Conservation (phyloP, 192 early-diverging fungal species). For the Entomortierella parvispora region DNA sequence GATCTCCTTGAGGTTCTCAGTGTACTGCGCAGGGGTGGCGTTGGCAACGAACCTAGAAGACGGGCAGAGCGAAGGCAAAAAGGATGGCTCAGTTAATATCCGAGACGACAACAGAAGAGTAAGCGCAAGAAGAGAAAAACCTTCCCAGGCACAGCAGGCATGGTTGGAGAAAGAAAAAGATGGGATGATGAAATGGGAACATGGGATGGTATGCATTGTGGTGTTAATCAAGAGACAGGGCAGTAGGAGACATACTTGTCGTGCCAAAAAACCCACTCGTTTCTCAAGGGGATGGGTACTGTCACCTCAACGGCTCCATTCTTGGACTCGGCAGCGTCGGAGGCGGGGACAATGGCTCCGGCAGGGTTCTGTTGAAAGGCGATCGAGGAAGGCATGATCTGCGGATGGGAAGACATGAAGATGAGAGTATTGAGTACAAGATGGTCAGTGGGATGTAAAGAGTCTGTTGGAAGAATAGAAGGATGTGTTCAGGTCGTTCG, state of each 20-base stretch:
- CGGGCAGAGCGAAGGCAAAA: not conserved
- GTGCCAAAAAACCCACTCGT: constrained; percentile 57
- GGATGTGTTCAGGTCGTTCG: too few relatives aligned
- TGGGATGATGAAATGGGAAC: not conserved
- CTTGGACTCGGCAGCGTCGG: constrained; percentile 43
- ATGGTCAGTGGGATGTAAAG: not conserved
- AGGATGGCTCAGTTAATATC: not conserved
- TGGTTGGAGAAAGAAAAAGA: not conserved
- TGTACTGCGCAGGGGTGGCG: constrained; percentile 58
- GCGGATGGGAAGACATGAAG: not conserved
- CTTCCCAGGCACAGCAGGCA: too few relatives aligned
- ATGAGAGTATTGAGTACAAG: not conserved
- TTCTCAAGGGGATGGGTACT: constrained; percentile 38
- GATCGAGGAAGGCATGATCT: constrained; percentile 48
- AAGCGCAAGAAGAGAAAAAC: not conserved
- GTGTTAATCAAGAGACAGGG: not conserved
- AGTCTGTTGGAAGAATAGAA: not conserved
- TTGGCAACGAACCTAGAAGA: constrained; percentile 54
- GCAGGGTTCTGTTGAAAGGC: constrained; percentile 41
- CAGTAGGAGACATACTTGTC: constrained; percentile 46
- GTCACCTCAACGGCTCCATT: constrained; percentile 27
- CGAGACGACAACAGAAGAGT: not conserved
- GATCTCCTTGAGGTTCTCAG: constrained; percentile 56
- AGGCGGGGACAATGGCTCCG: constrained; percentile 52
- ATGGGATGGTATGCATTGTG: not conserved